Evolutionary conservation across 257 asterid species (phyloP).

Genomic region (Primulina eburnea): DNA sequence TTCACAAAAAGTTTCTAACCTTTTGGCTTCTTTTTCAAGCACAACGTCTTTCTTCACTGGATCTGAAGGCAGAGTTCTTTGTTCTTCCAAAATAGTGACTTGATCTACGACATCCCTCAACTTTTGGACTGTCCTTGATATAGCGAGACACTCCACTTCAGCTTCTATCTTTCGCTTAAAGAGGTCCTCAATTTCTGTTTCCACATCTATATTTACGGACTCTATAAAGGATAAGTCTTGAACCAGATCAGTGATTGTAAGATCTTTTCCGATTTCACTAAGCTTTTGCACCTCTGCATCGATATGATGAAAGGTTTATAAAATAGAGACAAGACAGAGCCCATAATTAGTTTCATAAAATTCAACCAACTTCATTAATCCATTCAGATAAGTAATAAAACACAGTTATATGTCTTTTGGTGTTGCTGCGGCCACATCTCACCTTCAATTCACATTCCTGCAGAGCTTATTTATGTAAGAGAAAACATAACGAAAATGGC

Average conservation of each 20-base stretch:
- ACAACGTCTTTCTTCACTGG: conserved; percentile 45
- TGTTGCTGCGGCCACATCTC: background rate
- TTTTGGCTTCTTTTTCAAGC: conserved; percentile 45
- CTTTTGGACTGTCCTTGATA: conserved; percentile 45
- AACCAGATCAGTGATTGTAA: conserved; percentile 33
- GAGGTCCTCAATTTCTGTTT: conserved; percentile 51
- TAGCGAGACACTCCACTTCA: conserved; percentile 57
- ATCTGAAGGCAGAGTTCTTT: conserved; percentile 40
- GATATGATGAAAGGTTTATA: conserved; percentile 19
- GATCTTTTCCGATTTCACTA: conserved; percentile 36
- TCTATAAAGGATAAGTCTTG: conserved; percentile 25
- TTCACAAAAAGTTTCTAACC: conserved; percentile 44
- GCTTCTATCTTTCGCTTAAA: conserved; percentile 71
- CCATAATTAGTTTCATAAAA: background rate
- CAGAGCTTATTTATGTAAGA: conserved; percentile 6
- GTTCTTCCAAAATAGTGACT: conserved; percentile 46
- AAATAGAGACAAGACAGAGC: conserved; percentile 1
- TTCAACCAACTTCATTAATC: background rate
- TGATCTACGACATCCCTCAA: conserved; percentile 49
- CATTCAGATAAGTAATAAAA: background rate
- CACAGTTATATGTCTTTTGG: background rate
- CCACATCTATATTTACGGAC: conserved; percentile 27
- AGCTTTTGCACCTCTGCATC: conserved; percentile 45
- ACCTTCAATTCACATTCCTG: background rate
- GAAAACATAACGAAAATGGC: conserved; percentile 1